phyloP scores from a whole-genome alignment of 345 rosid genomes.

The Salix exigua region DNA sequence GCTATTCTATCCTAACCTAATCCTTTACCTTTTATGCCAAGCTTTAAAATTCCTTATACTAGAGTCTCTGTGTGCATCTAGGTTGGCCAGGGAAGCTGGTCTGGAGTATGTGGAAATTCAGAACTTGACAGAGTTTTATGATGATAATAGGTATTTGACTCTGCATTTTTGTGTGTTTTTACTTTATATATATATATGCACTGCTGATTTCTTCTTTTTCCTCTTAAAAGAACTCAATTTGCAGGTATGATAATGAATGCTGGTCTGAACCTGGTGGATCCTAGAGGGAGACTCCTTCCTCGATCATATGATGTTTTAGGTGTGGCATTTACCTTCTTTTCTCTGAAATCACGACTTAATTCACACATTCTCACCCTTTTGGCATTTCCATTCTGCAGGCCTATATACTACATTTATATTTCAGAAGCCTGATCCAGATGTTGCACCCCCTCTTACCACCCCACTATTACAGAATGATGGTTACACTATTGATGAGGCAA shows the following conservation, averaged over 20 bases:
- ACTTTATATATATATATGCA: not conserved
- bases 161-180: not conserved
- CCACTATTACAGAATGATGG: conserved; percentile 54
- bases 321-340: conserved; percentile 24
- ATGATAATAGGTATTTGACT: conserved; percentile 66
- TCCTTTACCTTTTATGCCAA: not conserved
- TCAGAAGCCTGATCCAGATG: conserved; percentile 93
- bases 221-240: conserved; percentile 49
- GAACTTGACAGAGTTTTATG: conserved; percentile 83
- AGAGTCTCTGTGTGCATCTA: conserved; percentile 19
- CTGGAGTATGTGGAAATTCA: conserved; percentile 95
- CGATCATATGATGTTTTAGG: conserved; percentile 80
- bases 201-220: not conserved
- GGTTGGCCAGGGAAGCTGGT: conserved; percentile 97
- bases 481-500: conserved; percentile 68
- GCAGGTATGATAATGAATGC: conserved; percentile 69
- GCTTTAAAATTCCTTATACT: not conserved
- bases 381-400: conserved; percentile 41
- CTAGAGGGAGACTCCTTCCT: conserved; percentile 88
- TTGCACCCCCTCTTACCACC: conserved; percentile 70
- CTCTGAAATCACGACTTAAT: conserved; percentile 1
- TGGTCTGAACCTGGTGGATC: conserved; percentile 70
- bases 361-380: conserved; percentile 3
- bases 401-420: conserved; percentile 81
- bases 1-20: no score